Evolutionary conservation across 495 filamentous ascomycete genomes (phyloP).

Genomic region (Penicillium egyptiacum): DNA sequence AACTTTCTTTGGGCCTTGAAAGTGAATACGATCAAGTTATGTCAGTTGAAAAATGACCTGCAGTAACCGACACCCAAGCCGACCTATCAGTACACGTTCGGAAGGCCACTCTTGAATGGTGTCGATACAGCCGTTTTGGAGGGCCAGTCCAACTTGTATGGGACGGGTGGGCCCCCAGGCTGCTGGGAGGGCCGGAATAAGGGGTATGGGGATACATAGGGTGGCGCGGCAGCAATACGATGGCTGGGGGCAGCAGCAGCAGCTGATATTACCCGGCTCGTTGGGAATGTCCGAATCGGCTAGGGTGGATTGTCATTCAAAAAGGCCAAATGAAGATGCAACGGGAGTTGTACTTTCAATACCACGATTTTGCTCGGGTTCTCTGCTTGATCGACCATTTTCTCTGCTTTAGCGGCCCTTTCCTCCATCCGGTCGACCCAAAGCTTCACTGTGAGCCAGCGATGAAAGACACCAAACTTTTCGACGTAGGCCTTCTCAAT

Average conservation of each 20-base stretch:
- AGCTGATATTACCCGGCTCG: not conserved
- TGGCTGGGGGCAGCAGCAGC: not conserved
- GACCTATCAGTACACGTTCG: not conserved
- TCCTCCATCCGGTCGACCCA: slow-evolving; percentile 4
- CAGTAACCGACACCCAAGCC: not conserved
- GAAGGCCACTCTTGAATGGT: not conserved
- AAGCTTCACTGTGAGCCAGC: not conserved
- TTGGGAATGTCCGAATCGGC: not conserved
- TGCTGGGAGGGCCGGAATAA: not conserved
- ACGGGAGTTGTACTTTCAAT: slow-evolving; percentile 5
- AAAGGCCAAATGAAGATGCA: not conserved
- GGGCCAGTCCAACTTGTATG: not conserved
- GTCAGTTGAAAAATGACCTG: not conserved
- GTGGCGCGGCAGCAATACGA: not conserved
- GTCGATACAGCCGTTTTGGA: not conserved
- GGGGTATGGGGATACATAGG: slow-evolving; percentile 1
- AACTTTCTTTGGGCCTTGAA: not conserved
- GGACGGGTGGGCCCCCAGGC: not conserved
- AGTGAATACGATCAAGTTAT: not conserved
- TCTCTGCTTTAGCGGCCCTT: not conserved
- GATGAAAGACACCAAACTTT: slow-evolving; percentile 6
- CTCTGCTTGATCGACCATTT: not conserved
- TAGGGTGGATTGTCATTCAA: slow-evolving; percentile 2
- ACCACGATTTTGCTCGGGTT: not conserved
- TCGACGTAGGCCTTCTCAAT: slow-evolving; percentile 1